Evolutionary conservation across 345 rosid species (phyloP).

Genomic region (Citrus sp.): DNA sequence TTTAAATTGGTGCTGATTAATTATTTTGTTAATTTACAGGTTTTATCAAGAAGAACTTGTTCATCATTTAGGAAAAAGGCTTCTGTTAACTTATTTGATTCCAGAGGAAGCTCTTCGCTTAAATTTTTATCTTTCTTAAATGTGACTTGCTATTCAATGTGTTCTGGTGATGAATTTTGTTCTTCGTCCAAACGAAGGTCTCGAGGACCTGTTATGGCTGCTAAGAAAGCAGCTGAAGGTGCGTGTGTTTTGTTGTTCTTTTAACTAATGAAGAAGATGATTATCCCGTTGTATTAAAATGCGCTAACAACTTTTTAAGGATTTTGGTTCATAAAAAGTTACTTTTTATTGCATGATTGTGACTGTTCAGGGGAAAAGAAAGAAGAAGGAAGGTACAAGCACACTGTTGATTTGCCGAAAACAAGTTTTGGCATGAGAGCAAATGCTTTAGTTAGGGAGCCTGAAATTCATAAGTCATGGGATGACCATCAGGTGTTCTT

Average conservation of each 20-base stretch:
- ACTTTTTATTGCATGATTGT: conserved; percentile 15
- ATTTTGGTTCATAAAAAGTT: not conserved
- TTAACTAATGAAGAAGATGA: not conserved
- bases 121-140: conserved; percentile 45
- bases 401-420: conserved; percentile 85
- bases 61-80: conserved; percentile 44
- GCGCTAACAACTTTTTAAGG: not conserved
- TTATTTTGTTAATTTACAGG: conserved; percentile 36
- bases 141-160: conserved; percentile 36
- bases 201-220: conserved; percentile 92
- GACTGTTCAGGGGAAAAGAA: conserved; percentile 62
- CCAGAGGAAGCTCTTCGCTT: conserved; percentile 42
- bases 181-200: conserved; percentile 76
- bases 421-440: conserved; percentile 91
- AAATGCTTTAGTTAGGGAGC: conserved; percentile 79
- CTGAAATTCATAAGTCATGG: conserved; percentile 90
- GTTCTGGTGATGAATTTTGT: conserved; percentile 35
- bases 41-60: conserved; percentile 46
- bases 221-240: conserved; percentile 80
- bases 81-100: conserved; percentile 33
- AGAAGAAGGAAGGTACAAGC: conserved; percentile 89
- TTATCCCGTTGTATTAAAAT: not conserved
- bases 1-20: conserved; percentile 7
- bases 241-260: conserved; percentile 1
- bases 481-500: conserved; percentile 80